phyloP scores from a whole-genome alignment of 2,329 filamentous ascomycete species.

The Hypoxylon sp. region DNA sequence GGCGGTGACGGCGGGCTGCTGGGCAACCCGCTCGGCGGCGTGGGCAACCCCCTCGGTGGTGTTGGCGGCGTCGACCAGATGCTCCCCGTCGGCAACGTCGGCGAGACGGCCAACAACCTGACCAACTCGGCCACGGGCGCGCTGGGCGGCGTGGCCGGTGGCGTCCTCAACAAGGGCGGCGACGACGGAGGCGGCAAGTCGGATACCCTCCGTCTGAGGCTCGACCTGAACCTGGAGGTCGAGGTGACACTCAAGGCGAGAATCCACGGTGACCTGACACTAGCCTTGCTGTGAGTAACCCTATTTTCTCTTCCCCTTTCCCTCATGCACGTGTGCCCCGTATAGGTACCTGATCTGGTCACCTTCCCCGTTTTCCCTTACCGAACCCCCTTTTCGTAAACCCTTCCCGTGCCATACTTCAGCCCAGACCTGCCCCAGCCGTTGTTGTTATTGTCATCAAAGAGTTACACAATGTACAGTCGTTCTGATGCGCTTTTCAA shows the following conservation, averaged over 20 bases:
- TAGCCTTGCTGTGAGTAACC: conserved; percentile 68
- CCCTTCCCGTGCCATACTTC: not conserved
- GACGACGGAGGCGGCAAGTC: conserved; percentile 55
- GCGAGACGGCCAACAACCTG: conserved; percentile 44
- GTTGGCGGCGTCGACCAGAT: conserved; percentile 39
- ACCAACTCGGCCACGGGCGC: conserved; percentile 41
- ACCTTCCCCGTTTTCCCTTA: too few species aligned
- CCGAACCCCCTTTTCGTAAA: not conserved
- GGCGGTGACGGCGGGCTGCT: conserved; percentile 33
- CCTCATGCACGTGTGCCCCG: too few species aligned
- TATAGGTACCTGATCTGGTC: too few species aligned
- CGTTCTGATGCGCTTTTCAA: conserved; percentile 36
- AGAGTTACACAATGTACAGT: conserved; percentile 11
- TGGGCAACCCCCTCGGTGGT: conserved; percentile 38
- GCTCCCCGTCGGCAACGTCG: conserved; percentile 43
- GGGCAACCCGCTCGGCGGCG: conserved; percentile 25
- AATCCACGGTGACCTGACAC: conserved; percentile 83
- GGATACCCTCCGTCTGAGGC: conserved; percentile 73
- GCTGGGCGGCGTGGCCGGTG: conserved; percentile 40
- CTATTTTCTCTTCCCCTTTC: not conserved
- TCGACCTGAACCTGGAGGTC: conserved; percentile 84
- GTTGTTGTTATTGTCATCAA: conserved; percentile 2
- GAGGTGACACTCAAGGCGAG: conserved; percentile 87
- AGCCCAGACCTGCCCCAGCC: too few species aligned
- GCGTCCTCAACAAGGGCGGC: conserved; percentile 34